phyloP scores from a whole-genome alignment of 306 rosid genomes.

The Castanea crenata region DNA sequence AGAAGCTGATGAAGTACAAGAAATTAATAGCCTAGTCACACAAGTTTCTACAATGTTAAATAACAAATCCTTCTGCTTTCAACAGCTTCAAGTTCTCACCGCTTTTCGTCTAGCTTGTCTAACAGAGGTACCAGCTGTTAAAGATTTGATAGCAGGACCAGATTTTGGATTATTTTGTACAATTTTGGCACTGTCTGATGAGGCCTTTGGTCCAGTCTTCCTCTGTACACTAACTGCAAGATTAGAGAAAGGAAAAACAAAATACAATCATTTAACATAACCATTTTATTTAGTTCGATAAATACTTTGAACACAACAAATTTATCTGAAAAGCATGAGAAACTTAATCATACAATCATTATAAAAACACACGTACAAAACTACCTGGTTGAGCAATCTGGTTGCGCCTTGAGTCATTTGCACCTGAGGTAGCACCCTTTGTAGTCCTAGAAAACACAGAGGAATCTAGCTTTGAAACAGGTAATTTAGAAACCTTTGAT shows the following conservation, averaged over 20 bases:
- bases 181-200: slow-evolving; percentile 27
- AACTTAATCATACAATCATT: background rate
- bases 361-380: background rate
- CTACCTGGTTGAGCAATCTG: slow-evolving; percentile 55
- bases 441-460: slow-evolving; percentile 27
- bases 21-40: background rate
- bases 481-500: slow-evolving; percentile 41
- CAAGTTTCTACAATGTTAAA: background rate
- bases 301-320: background rate
- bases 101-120: slow-evolving; percentile 47
- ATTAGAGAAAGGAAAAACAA: slow-evolving; percentile 24
- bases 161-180: slow-evolving; percentile 34
- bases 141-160: slow-evolving; percentile 36
- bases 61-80: slow-evolving; percentile 11
- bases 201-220: slow-evolving; percentile 30
- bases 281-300: background rate
- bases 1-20: background rate
- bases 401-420: slow-evolving; percentile 46
- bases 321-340: background rate
- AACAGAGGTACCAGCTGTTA: slow-evolving; percentile 41
- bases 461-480: slow-evolving; percentile 45
- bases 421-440: slow-evolving; percentile 35
- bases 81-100: slow-evolving; percentile 52
- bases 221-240: slow-evolving; percentile 39
- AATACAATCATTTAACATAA: background rate